Percentiles rank a stretch among this genome's conserved stretches.
These are phyloP conservation scores for Galerina marginata DNA, from an alignment of 768 basidiomycete species.

Conservation along the genomic window DNA sequence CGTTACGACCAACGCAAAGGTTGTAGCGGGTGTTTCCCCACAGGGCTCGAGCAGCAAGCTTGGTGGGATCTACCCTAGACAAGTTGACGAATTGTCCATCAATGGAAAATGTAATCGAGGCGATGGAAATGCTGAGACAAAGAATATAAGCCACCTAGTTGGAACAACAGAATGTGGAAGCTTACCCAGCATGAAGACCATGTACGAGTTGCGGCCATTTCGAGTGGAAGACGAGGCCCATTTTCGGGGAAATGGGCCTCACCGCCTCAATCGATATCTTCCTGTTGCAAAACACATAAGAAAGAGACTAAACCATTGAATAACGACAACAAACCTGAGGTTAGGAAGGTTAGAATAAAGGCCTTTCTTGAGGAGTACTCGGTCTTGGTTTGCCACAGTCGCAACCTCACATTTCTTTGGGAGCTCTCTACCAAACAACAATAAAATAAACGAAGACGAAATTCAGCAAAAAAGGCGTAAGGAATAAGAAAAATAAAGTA, in stretches of 20 bases:
- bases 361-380: background rate
- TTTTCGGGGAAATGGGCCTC: background rate
- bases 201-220: background rate
- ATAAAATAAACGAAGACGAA: background rate
- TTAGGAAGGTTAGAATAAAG: background rate
- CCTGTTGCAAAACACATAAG: background rate
- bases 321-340: background rate
- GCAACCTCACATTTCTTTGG: background rate
- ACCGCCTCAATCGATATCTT: background rate
- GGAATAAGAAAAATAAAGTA: background rate
- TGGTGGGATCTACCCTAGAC: background rate
- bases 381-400: background rate
- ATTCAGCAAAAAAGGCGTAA: background rate
- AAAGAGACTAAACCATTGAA: background rate
- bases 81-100: background rate
- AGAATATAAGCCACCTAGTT: background rate
- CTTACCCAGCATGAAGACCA: background rate
- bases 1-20: background rate
- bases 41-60: background rate
- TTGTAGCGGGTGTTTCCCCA: background rate
- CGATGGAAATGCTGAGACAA: background rate
- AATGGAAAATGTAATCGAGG: background rate
- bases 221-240: background rate
- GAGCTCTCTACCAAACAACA: background rate
- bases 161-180: background rate